phyloP scores from a whole-genome alignment of 345 rosid genomes.

The Bruguiera parviflora region DNA sequence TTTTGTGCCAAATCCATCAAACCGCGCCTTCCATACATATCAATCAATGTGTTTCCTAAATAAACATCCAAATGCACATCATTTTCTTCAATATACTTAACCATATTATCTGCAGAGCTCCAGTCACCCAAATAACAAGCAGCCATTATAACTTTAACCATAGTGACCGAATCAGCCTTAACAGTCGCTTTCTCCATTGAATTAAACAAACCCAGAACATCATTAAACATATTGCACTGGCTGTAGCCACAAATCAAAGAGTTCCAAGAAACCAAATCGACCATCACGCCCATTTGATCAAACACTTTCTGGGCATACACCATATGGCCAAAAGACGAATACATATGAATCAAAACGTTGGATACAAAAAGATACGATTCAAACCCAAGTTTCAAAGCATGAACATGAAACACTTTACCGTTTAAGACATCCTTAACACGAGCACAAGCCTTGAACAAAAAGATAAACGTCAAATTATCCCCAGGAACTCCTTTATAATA shows the following conservation, averaged over 20 bases:
- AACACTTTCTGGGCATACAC: conserved; percentile 41
- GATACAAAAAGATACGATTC: conserved; percentile 43
- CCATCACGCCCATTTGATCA: conserved; percentile 41
- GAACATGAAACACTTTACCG: conserved; percentile 40
- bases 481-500: conserved; percentile 28
- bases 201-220: conserved; percentile 43
- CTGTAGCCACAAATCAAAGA: conserved; percentile 62
- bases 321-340: conserved; percentile 28
- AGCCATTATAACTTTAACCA: conserved; percentile 56
- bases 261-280: conserved; percentile 70
- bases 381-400: conserved; percentile 42
- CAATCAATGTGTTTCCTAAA: conserved; percentile 58
- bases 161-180: conserved; percentile 56
- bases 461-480: conserved; percentile 44
- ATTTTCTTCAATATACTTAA: conserved; percentile 40
- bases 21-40: conserved; percentile 56
- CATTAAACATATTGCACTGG: conserved; percentile 35
- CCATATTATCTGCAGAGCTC: conserved; percentile 31
- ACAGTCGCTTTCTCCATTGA: conserved; percentile 42
- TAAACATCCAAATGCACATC: conserved; percentile 50
- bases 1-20: conserved; percentile 36
- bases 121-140: conserved; percentile 27
- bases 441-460: conserved; percentile 45
- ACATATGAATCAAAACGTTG: conserved; percentile 51
- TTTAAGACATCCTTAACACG: conserved; percentile 26